Conservation (phyloP, 148 eudicot species). For the Vaccinium darrowii region DNA sequence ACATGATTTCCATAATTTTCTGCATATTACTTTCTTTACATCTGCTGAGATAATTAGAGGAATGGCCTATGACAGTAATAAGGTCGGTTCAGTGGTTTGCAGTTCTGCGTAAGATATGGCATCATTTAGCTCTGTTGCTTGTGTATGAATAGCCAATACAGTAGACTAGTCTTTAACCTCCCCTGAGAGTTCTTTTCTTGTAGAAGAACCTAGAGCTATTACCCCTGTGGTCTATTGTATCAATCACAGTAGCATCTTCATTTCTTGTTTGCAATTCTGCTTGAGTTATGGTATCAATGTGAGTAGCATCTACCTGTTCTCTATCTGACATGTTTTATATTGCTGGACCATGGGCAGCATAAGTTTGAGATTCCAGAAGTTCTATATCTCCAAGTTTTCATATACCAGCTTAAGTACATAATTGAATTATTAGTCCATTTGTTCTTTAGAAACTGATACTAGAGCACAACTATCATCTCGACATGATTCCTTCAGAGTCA, state of each 20-base stretch:
- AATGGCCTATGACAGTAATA: neutral
- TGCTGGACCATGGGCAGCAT: neutral
- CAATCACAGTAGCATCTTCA: neutral
- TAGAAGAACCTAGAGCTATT: neutral
- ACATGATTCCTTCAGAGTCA: neutral
- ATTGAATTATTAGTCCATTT: neutral
- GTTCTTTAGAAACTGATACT: neutral
- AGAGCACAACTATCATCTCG: neutral
- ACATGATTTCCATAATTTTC: neutral
- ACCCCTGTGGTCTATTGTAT: neutral
- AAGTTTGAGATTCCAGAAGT: neutral
- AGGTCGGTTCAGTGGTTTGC: neutral
- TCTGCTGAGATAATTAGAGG: neutral
- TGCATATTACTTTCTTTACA: neutral
- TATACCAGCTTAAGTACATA: neutral
- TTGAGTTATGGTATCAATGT: neutral
- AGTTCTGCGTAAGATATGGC: neutral
- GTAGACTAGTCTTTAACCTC: neutral
- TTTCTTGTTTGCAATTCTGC: too few species aligned
- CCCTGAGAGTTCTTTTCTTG: neutral
- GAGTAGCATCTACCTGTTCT: neutral
- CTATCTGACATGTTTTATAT: neutral
- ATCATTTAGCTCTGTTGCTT: neutral
- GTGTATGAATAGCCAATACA: neutral
- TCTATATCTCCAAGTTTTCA: neutral